phyloP scores from a whole-genome alignment of 257 asterid species.

The Scutellaria minor region DNA sequence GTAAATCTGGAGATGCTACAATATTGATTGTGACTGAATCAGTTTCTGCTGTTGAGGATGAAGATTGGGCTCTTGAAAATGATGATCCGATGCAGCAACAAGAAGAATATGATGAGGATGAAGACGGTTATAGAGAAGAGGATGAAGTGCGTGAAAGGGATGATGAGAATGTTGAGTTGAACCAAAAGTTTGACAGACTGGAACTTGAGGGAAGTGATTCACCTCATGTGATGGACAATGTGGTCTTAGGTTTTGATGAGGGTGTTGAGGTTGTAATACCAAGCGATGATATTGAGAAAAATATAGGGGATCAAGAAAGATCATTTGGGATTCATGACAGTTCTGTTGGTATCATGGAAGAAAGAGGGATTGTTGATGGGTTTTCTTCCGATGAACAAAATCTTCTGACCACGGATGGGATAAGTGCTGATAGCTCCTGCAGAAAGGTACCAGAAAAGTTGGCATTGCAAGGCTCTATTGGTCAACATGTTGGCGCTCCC shows the following conservation, averaged over 20 bases:
- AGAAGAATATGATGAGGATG: slow-evolving; percentile 96
- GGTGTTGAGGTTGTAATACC: slow-evolving; percentile 93
- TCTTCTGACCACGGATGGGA: slow-evolving; percentile 45
- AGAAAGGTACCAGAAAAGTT: slow-evolving; percentile 45
- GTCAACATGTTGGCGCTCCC: slow-evolving; percentile 42
- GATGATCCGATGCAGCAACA: slow-evolving; percentile 67
- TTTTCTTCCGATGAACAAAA: slow-evolving; percentile 57
- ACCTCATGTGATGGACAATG: slow-evolving; percentile 61
- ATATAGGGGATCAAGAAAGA: slow-evolving; percentile 51
- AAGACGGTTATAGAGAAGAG: slow-evolving; percentile 85
- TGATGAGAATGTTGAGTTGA: slow-evolving; percentile 63
- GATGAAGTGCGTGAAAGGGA: slow-evolving; percentile 84
- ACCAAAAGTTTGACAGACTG: slow-evolving; percentile 62
- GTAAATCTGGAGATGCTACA: slow-evolving; percentile 50
- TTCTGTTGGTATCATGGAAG: slow-evolving; percentile 46
- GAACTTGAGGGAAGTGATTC: slow-evolving; percentile 62
- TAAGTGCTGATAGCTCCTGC: slow-evolving; percentile 44
- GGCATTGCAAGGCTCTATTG: slow-evolving; percentile 47
- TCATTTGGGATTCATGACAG: slow-evolving; percentile 51
- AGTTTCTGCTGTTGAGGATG: slow-evolving; percentile 71
- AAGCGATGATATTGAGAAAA: slow-evolving; percentile 75
- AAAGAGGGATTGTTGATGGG: slow-evolving; percentile 47
- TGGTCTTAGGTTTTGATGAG: slow-evolving; percentile 89
- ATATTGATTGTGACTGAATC: slow-evolving; percentile 48
- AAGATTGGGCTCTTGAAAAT: slow-evolving; percentile 84